Evolutionary conservation across 306 rosid species (phyloP), one percentile per base, ranked within the genome.

Genomic region (Adenanthera pavonina): DNA sequence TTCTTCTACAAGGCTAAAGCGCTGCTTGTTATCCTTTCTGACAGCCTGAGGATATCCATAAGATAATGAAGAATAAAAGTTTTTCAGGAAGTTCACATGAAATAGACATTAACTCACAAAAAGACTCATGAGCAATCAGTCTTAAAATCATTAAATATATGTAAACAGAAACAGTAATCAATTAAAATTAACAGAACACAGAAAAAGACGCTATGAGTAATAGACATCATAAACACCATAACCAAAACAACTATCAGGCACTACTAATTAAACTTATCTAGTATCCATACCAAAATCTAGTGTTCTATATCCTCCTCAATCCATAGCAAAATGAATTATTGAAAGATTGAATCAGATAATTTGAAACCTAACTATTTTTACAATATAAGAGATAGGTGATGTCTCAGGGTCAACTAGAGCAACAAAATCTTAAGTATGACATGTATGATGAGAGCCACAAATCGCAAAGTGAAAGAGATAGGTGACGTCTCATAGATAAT

Each of bases 1-100:
- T 74, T 95, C 98, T 89, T 95, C 97, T 70, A 88, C 70, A 72
- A 95, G 96, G 85, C 93, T 75, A 69, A 93, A 92, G 4, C 98
- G 93, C 88, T 90, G 98, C 93, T 95, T 95, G 69, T 90, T 88
- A 88, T 93, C 99, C 86, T 79, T 92, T 77, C 76, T 69, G 67
- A 95, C 97, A 81, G 97, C 99, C 99, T 95, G 73, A 69, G 41
- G 65, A 81, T 66, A 81, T 57, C 72, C 81, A 81, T n/a, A 4
- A 83, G 30, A 76, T 70, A 68, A 68, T 53, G 56, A 66, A 41
- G 80, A 59, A 67, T 30, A 75, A 25, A 77, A 74, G 67, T 44
- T 65, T 81, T 38, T 73, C 60, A 57, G 62, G 76, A 2, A 47
- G 64, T 81, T 73, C 69, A 44, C 35, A 61, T 35, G 54, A 65